These are phyloP conservation scores for Kockiozyma suomiensis DNA, from an alignment of 805 yeast species.

Conservation along the genomic window DNA sequence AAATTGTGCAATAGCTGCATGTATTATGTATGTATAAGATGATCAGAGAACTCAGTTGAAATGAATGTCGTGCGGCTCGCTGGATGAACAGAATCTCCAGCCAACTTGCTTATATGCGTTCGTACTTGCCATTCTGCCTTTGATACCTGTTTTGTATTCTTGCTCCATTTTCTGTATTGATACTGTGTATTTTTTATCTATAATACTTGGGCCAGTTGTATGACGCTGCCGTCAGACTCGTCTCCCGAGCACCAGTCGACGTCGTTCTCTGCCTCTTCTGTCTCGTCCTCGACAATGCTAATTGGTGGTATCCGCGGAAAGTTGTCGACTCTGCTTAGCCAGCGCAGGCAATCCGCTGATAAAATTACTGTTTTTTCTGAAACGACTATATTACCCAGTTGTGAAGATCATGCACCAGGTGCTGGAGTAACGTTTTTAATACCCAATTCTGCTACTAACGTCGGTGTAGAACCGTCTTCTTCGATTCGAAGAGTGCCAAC, in stretches of 20 bases:
- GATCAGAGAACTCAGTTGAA: too few species aligned
- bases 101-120: not conserved
- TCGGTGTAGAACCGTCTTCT: too few species aligned
- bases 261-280: not conserved
- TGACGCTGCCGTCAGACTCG: too few species aligned
- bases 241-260: too few species aligned
- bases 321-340: not conserved
- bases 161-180: too few species aligned
- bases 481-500: too few species aligned
- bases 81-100: not conserved
- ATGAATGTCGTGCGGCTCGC: constrained; percentile 7
- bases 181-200: too few species aligned
- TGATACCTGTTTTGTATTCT: too few species aligned
- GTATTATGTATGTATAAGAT: too few species aligned
- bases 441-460: too few species aligned
- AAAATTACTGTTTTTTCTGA: not conserved
- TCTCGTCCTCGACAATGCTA: not conserved
- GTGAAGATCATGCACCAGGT: not conserved
- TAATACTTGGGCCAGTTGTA: too few species aligned
- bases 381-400: not conserved
- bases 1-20: not conserved
- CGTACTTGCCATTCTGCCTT: not conserved
- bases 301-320: not conserved
- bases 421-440: too few species aligned
- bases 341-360: not conserved